Base-by-base conservation (phyloP, 306 rosid species). In the Fagus sylvatica region DNA sequence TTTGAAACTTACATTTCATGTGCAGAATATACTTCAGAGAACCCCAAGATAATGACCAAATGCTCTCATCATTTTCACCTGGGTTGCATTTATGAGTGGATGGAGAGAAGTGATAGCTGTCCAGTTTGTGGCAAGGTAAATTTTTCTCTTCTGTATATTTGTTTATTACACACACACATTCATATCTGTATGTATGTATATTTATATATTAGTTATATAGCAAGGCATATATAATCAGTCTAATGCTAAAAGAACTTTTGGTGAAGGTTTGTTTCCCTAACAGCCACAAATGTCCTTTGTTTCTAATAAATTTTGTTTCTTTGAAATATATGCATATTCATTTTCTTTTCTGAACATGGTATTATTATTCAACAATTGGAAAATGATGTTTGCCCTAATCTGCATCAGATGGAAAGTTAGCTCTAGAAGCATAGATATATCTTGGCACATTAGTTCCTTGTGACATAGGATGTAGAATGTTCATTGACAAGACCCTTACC, bases 41-140 rank as follows among this genome's bases (percentile, higher is more conserved):
- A 95, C 78, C 98, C 98, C 22, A 95, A 89, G 91, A 95, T 95
- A 89, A 51, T 87, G 89, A 95, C 97, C 57, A 89, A 95, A 78
- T 95, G 98, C 86, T 82, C 86, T 71, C 98, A 95, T 83, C 98
- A 95, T 87, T 95, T 90, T 85, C 98, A 95, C 89, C 98, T 95
- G 61, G 97, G 97, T 79, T 95, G 98, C 90, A 95, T 95, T 79
- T 95, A 92, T 77, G 98, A 95, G 76, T 95, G 98, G 98, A 95
- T 92, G 98, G 98, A 95, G 87, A 90, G 98, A 91, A 95, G 98
- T 85, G 98, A 92, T 71, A 95, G 87, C 80, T 95, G 98, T 86
- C 98, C 98, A 69, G 98, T 95, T 77, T 95, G 98, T 86, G 98
- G 98, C 88, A 92, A 91, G 98, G 98, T 95, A 90, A 77, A 51